Base-by-base conservation (phyloP, 2,329 filamentous ascomycete species). In the Exophiala oligosperma region DNA sequence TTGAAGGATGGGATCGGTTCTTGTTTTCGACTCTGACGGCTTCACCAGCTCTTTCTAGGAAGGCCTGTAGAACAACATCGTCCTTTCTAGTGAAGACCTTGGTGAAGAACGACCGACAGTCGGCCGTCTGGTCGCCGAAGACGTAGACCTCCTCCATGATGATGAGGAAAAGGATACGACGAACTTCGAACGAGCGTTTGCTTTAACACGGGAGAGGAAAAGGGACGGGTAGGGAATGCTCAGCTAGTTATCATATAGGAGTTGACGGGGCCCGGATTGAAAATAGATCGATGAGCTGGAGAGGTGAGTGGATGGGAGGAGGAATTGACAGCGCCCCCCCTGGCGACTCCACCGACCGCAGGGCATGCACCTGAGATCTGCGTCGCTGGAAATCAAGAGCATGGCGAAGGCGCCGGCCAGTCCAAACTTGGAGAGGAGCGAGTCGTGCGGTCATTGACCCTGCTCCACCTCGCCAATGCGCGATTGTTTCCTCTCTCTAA, bases 51-150 rank as follows among this genome's bases (percentile, higher is more conserved):
- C 70, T 73, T 58, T 78, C 73, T 56, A 79, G 72, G 63, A 79
- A 79, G 4, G 70, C 69, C 9, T 69, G 70, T 24, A 78, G 61
- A 6, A 78, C 57, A 17, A 72, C 72, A 64, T 77, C 72, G 64
- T 76, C 72, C 63, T 77, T 77, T 47, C 71, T 66, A 57, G 75
- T 69, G 52, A 77, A 64, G 46, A 77, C 68, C 56, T 72, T 72
- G 51, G 71, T 72, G 59, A 78, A 73, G 52, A 74, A 72, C 49
- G 71, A 67, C 60, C 76, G 71, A 58, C 74, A 76, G 63, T 76
- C 73, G 57, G 70, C 70, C 56, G 76, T 78, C 66, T 77, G 76
- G 62, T 78, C 76, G 68, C 76, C 76, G 65, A 78, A 78, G 69
- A 78, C 71, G 70, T 76, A 77, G 64, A 76, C 70, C 60, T 67